Evolutionary conservation across 148 eudicot genomes (phyloP).

Genomic region (Polygonum aviculare): DNA sequence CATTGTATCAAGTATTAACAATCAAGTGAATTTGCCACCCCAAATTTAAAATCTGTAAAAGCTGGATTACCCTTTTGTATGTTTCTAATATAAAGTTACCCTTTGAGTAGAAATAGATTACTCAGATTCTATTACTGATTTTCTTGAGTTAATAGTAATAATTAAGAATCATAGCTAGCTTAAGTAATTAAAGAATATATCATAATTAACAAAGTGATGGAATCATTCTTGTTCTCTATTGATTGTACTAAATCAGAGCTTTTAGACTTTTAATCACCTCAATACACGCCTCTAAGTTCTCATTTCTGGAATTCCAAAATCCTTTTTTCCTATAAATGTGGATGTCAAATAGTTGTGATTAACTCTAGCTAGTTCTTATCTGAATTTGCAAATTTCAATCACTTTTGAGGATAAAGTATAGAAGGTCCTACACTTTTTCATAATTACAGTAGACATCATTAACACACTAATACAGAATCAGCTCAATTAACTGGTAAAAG

Average conservation of each 20-base stretch:
- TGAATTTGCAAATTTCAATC: neutral
- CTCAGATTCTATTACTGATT: neutral
- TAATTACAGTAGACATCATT: neutral
- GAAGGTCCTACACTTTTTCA: conserved; percentile 2
- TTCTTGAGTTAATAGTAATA: neutral
- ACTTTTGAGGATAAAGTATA: neutral
- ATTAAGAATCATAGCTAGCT: neutral
- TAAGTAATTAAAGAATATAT: neutral
- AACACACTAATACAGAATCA: neutral
- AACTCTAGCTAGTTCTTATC: neutral
- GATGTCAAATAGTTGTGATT: neutral
- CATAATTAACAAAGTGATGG: neutral
- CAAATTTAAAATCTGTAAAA: too few relatives aligned
- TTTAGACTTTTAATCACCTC: neutral
- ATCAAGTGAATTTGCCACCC: neutral
- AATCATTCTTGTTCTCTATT: neutral
- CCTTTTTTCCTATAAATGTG: neutral
- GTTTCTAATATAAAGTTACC: neutral
- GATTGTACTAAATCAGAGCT: neutral
- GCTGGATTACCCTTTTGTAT: neutral
- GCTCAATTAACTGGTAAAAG: conserved; percentile 4
- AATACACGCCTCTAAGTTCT: neutral
- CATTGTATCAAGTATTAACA: neutral
- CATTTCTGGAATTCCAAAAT: neutral
- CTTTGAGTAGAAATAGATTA: neutral